Evolutionary conservation across 108 stramenopile genomes (phyloP), one percentile per base, ranked within the genome.

Genomic region (Mediolabrus comicus): DNA sequence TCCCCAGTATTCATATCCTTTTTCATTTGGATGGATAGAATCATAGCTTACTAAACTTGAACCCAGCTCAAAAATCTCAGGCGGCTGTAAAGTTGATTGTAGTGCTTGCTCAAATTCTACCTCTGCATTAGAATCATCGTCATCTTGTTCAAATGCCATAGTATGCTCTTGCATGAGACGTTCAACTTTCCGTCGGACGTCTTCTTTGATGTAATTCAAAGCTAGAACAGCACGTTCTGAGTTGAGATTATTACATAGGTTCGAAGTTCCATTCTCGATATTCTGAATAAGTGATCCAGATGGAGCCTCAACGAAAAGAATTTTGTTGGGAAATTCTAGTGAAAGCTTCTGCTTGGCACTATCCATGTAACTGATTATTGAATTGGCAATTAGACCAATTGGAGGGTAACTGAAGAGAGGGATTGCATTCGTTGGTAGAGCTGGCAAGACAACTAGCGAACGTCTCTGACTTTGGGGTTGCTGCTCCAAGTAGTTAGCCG

Each of bases 361-460:
- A n/a, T n/a, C n/a, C n/a, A n/a, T n/a, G n/a, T n/a, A n/a, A n/a
- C n/a, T n/a, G n/a, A n/a, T n/a, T n/a, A n/a, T n/a, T n/a, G n/a
- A n/a, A n/a, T n/a, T n/a, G n/a, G n/a, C 46, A 24, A 43, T 79
- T 69, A 0, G 86, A 28, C 74, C 59, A 12, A 90, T 67, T 9
- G 89, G 89, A 55, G 75, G 74, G 4, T 80, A 62, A 27, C 75
- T 71, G 43, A 80, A 79, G 5, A 83, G n/a, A 26, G 69, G 67
- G 27, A 85, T 30, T 3, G 82, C 75, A 13, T 63, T 53, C 0
- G 84, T 69, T 32, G 86, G 86, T 14, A 85, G 41, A 35, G 86
- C 89, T 13, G 89, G 86, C 30, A 90, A 74, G 0, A 90, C 89
- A 31, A 90, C 74, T 51, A 90, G 25, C 3, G 84, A 75, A 27